Evolutionary conservation across 306 rosid genomes (phyloP).

Genomic region (Ormosia emarginata): DNA sequence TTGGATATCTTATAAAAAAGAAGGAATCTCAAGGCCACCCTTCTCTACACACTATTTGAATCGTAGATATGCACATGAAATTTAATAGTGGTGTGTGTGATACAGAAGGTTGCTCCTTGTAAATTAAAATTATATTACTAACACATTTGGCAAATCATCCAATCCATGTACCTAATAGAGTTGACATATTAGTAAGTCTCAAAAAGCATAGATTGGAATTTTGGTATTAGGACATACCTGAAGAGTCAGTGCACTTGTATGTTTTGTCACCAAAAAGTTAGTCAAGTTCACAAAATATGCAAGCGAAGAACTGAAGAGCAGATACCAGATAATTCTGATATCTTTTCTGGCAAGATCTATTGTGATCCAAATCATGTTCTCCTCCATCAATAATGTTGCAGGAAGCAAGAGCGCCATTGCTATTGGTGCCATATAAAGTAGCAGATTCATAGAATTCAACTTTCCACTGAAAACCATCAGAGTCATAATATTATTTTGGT

Average conservation of each 20-base stretch:
- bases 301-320: slow-evolving; percentile 42
- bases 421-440: slow-evolving; percentile 51
- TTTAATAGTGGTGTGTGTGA: no score
- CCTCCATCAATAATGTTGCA: slow-evolving; percentile 41
- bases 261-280: slow-evolving; percentile 48
- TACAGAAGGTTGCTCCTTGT: not conserved
- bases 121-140: not conserved
- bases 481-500: not conserved
- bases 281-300: slow-evolving; percentile 45
- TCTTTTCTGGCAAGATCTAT: slow-evolving; percentile 38
- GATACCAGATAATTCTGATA: slow-evolving; percentile 40
- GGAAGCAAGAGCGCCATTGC: slow-evolving; percentile 40
- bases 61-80: no score
- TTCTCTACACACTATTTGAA: not conserved
- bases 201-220: not conserved
- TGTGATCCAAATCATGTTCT: slow-evolving; percentile 38
- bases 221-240: slow-evolving; percentile 33
- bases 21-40: no score
- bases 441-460: slow-evolving; percentile 45
- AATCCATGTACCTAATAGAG: not conserved
- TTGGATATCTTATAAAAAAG: not conserved
- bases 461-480: slow-evolving; percentile 29
- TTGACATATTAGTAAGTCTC: not conserved
- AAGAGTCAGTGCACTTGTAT: slow-evolving; percentile 52
- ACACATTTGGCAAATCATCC: not conserved